Conservation (phyloP, 345 rosid species). For the Reutealis trisperma region DNA sequence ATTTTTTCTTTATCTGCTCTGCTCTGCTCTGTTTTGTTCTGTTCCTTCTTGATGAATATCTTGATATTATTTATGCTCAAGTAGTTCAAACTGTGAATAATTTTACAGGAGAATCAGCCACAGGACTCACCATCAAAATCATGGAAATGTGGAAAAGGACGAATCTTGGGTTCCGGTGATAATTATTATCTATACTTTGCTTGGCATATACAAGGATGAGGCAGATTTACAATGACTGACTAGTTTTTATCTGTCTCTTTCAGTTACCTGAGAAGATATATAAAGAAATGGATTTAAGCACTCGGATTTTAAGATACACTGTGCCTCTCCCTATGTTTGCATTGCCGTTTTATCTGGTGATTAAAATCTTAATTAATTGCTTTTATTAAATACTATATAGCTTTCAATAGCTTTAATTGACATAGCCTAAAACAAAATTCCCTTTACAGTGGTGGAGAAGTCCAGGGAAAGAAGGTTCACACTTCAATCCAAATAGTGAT, state of each 20-base stretch:
- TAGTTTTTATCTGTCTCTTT: slow-evolving; percentile 4
- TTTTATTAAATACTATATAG: too few species aligned
- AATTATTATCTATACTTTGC: neutral
- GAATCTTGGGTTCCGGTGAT: slow-evolving; percentile 36
- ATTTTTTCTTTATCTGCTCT: neutral
- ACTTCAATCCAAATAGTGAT: slow-evolving; percentile 32
- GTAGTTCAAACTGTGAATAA: neutral
- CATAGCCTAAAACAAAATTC: neutral
- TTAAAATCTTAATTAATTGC: neutral
- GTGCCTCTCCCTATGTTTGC: slow-evolving; percentile 69
- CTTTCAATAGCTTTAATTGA: neutral
- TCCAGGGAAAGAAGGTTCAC: slow-evolving; percentile 37
- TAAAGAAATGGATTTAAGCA: slow-evolving; percentile 38
- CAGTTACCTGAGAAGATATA: slow-evolving; percentile 67
- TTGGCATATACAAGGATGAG: neutral
- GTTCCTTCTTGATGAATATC: neutral
- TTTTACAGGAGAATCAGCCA: slow-evolving; percentile 36
- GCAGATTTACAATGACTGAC: neutral
- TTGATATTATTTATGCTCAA: neutral
- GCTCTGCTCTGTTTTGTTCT: too few species aligned
- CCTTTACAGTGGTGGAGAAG: slow-evolving; percentile 27
- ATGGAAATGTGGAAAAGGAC: slow-evolving; percentile 35
- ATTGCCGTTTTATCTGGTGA: slow-evolving; percentile 71
- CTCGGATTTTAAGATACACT: slow-evolving; percentile 55
- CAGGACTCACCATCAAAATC: slow-evolving; percentile 37